Percentiles rank a stretch among this genome's conserved stretches.
Conservation (phyloP, 257 asterid genomes). For the Ehretia macrophylla region DNA sequence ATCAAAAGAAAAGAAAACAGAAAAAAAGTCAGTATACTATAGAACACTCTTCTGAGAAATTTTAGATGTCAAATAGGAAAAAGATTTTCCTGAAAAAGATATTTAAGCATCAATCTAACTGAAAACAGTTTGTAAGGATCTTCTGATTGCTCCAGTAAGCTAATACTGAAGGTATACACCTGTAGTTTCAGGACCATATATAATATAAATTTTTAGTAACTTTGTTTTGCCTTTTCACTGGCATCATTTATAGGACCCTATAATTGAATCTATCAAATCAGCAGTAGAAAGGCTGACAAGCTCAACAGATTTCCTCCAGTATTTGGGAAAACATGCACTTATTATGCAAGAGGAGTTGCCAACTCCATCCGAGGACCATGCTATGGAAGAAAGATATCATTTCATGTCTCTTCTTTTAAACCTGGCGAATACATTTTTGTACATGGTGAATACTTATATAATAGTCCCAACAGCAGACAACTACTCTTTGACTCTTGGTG, state of each 20-base stretch:
- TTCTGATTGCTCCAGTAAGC: too few relatives aligned
- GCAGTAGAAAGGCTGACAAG: slow-evolving; percentile 46
- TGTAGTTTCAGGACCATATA: too few relatives aligned
- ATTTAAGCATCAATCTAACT: too few relatives aligned
- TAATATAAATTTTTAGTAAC: too few relatives aligned
- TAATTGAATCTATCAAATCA: slow-evolving; percentile 37
- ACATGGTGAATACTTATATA: slow-evolving; percentile 67
- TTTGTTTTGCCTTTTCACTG: too few relatives aligned
- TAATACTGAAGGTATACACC: too few relatives aligned
- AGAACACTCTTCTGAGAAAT: too few relatives aligned
- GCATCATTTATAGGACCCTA: slow-evolving; percentile 39
- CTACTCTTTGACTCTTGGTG: slow-evolving; percentile 65
- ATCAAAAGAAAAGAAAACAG: too few relatives aligned
- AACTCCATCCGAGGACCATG: slow-evolving; percentile 29
- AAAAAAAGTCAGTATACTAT: too few relatives aligned
- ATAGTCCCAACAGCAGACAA: slow-evolving; percentile 72
- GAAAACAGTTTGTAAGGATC: too few relatives aligned
- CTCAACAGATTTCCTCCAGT: slow-evolving; percentile 49
- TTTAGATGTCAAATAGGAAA: too few relatives aligned
- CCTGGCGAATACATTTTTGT: slow-evolving; percentile 53
- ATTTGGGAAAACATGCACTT: slow-evolving; percentile 53
- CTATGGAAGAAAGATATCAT: slow-evolving; percentile 38
- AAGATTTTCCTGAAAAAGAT: too few relatives aligned
- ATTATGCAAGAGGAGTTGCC: slow-evolving; percentile 48
- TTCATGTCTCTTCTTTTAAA: slow-evolving; percentile 58